Conservation (phyloP, 2,329 filamentous ascomycete genomes). For the Lachnellula occidentalis region DNA sequence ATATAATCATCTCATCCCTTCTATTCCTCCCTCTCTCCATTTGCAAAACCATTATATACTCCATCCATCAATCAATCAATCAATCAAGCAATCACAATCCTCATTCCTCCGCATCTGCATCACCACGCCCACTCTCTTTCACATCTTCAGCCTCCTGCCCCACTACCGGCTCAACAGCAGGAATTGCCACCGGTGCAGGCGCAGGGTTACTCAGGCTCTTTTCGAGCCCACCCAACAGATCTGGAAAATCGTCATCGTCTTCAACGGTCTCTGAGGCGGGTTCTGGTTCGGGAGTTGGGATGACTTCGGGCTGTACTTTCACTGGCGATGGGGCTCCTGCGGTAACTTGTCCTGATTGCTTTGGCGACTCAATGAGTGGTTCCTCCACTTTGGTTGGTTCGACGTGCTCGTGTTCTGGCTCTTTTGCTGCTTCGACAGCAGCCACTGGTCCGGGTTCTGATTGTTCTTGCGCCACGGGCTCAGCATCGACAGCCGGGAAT, state of each 20-base stretch:
- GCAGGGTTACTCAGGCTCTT: slow-evolving; percentile 18
- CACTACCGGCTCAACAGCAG: background rate
- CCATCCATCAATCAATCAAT: no score
- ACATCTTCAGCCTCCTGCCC: background rate
- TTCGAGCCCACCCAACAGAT: slow-evolving; percentile 26
- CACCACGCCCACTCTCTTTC: background rate
- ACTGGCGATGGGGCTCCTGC: background rate
- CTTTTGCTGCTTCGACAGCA: background rate
- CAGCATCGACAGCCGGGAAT: background rate
- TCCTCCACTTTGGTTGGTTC: background rate
- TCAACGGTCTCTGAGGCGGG: background rate
- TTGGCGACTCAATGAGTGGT: background rate
- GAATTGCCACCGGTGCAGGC: background rate
- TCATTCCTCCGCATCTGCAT: no score
- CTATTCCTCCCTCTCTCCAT: no score
- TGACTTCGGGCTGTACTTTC: background rate
- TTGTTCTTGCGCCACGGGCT: background rate
- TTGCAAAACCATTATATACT: no score
- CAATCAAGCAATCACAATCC: no score
- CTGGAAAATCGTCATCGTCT: slow-evolving; percentile 23
- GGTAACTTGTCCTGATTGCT: no score
- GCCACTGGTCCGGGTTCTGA: background rate
- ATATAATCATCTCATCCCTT: no score
- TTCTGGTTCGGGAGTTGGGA: background rate
- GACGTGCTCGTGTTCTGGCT: background rate